Percentiles rank a stretch among this genome's conserved stretches.
These are phyloP conservation scores for Berkeleyomyces basicola DNA, from an alignment of 2,329 filamentous ascomycete species.

Conservation along the genomic window DNA sequence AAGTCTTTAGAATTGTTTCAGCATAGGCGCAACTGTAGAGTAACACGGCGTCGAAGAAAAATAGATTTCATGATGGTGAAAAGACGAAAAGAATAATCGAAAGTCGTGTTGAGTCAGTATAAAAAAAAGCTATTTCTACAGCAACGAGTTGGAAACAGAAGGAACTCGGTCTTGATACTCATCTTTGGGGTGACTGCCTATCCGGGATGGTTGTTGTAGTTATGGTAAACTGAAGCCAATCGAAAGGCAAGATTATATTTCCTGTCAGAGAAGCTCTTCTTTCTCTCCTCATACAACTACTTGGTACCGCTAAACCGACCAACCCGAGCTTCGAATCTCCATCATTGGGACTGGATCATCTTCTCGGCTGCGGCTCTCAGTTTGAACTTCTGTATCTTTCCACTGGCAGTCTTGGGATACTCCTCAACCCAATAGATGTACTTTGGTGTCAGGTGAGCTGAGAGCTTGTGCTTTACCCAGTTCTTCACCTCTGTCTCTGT, in stretches of 20 bases:
- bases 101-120: not conserved
- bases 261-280: too few species aligned
- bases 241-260: not conserved
- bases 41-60: not conserved
- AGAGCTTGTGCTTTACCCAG: constrained; percentile 57
- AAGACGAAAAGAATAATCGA: not conserved
- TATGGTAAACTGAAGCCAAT: not conserved
- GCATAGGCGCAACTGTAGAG: not conserved
- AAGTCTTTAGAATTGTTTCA: not conserved
- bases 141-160: not conserved
- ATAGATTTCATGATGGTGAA: not conserved
- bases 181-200: not conserved
- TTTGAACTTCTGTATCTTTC: constrained; percentile 94
- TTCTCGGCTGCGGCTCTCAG: constrained; percentile 47
- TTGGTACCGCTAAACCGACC: too few species aligned
- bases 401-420: constrained; percentile 91
- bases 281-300: too few species aligned
- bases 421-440: constrained; percentile 73
- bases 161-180: not conserved
- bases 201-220: not conserved
- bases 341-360: constrained; percentile 13
- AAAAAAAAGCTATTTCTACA: constrained; percentile 1
- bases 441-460: constrained; percentile 67
- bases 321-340: not conserved
- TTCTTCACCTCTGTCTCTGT: constrained; percentile 37